Percentiles rank a stretch among this genome's conserved stretches.
These are phyloP conservation scores for Cyclospora cayetanensis DNA, from an alignment of 169 alveolate species.

Conservation along the genomic window DNA sequence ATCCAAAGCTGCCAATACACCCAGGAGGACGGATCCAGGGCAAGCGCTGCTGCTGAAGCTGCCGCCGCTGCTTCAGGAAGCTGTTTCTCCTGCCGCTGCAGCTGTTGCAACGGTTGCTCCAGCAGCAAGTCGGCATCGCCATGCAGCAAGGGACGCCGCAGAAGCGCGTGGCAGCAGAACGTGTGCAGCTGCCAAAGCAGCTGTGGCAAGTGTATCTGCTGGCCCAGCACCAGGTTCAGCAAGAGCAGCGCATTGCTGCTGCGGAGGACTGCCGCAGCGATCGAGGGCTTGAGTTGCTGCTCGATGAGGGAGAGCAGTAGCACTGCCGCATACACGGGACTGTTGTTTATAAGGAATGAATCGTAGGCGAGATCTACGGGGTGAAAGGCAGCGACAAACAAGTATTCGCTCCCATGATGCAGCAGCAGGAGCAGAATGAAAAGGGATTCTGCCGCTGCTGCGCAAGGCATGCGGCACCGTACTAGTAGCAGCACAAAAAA, in stretches of 20 bases:
- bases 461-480: conserved; percentile 14
- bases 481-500: conserved; percentile 36
- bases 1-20: conserved; percentile 1
- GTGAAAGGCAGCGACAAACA: conserved; percentile 38
- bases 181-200: conserved; percentile 41
- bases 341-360: conserved; percentile 67
- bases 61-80: conserved; percentile 40
- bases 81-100: neutral
- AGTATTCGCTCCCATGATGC: conserved; percentile 55
- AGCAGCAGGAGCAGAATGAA: conserved; percentile 54
- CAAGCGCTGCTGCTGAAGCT: neutral
- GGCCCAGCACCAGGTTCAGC: conserved; percentile 52
- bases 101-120: conserved; percentile 24
- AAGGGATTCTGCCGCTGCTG: conserved; percentile 57
- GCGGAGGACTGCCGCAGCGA: conserved; percentile 36
- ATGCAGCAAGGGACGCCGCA: conserved; percentile 47
- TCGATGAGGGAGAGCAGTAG: conserved; percentile 64
- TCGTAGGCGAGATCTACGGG: conserved; percentile 31
- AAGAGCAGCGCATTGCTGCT: conserved; percentile 36
- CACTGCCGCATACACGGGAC: conserved; percentile 48
- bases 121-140: conserved; percentile 30
- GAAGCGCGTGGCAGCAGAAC: conserved; percentile 25
- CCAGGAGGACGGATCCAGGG: neutral
- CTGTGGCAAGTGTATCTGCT: conserved; percentile 31
- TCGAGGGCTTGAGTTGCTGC: conserved; percentile 59